A percentile compares a stretch with the other conserved stretches of the same genome.
Evolutionary conservation across 169 alveolate species (phyloP).

Genomic region (Plasmodium knowlesi): DNA sequence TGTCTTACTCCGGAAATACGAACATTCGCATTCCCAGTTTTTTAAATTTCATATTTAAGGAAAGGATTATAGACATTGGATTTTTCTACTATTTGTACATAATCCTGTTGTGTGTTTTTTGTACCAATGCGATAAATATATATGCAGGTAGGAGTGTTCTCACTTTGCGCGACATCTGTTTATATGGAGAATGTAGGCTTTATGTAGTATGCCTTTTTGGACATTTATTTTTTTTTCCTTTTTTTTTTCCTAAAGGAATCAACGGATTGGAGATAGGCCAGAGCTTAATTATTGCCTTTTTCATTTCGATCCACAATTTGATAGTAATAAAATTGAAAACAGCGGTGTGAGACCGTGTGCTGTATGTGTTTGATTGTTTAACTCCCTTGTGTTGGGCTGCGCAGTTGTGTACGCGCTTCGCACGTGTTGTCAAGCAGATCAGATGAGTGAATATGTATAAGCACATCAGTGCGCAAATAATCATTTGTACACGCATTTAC

Average conservation of each 20-base stretch:
- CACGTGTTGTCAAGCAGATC: neutral
- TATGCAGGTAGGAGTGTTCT: constrained; percentile 88
- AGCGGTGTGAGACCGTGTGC: neutral
- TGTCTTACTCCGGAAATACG: constrained; percentile 93
- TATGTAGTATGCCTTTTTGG: neutral
- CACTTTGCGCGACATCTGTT: neutral
- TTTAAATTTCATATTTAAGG: constrained; percentile 76
- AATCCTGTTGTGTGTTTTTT: constrained; percentile 89
- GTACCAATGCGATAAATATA: constrained; percentile 94
- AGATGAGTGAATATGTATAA: neutral
- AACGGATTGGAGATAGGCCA: constrained; percentile 95
- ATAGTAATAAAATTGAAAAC: constrained; percentile 79
- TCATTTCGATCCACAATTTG: constrained; percentile 89
- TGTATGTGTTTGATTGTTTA: too few species aligned
- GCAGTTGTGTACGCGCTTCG: neutral
- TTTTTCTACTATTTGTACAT: constrained; percentile 88
- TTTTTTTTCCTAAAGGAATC: constrained; percentile 67
- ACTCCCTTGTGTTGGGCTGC: neutral
- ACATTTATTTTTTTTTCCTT: neutral
- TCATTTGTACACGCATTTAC: neutral
- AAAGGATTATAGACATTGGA: constrained; percentile 87
- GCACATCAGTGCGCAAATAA: neutral
- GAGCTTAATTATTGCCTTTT: constrained; percentile 90
- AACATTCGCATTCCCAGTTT: constrained; percentile 86
- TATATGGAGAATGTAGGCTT: neutral